Evolutionary conservation across 805 yeast genomes (phyloP).

Genomic region (Metschnikowia lunata): DNA sequence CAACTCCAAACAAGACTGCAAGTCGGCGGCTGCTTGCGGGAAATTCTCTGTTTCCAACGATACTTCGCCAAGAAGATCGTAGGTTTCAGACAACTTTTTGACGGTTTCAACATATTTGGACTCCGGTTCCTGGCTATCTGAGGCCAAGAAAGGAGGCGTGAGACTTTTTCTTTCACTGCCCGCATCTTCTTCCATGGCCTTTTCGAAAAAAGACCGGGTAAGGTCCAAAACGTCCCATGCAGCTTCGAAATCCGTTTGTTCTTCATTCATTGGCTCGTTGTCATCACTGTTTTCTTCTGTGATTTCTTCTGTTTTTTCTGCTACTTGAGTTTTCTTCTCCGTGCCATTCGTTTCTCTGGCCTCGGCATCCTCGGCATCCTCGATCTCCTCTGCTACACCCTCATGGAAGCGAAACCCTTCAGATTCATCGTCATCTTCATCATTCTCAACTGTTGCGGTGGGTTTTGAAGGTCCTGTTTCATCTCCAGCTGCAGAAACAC

Average conservation of each 20-base stretch:
- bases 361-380: constrained; percentile 3
- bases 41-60: constrained; percentile 88
- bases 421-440: constrained; percentile 12
- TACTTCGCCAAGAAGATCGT: constrained; percentile 82
- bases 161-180: constrained; percentile 1
- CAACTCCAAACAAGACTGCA: constrained; percentile 51
- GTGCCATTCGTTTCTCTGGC: constrained; percentile 14
- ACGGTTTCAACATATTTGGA: constrained; percentile 35
- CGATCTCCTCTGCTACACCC: constrained; percentile 16
- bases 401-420: constrained; percentile 9
- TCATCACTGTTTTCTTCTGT: constrained; percentile 19
- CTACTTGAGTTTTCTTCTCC: constrained; percentile 15
- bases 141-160: constrained; percentile 26
- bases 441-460: constrained; percentile 7
- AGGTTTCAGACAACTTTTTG: constrained; percentile 64
- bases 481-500: constrained; percentile 3
- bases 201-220: constrained; percentile 62
- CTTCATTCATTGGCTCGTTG: constrained; percentile 17
- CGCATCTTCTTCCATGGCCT: constrained; percentile 28
- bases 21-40: constrained; percentile 69
- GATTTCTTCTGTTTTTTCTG: no score
- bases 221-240: constrained; percentile 87
- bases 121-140: constrained; percentile 27
- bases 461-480: neutral
- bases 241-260: constrained; percentile 72